Evolutionary conservation across 2,329 filamentous ascomycete genomes (phyloP), one percentile per base, ranked within the genome.

Genomic region (Metarhizium anisopliae): DNA sequence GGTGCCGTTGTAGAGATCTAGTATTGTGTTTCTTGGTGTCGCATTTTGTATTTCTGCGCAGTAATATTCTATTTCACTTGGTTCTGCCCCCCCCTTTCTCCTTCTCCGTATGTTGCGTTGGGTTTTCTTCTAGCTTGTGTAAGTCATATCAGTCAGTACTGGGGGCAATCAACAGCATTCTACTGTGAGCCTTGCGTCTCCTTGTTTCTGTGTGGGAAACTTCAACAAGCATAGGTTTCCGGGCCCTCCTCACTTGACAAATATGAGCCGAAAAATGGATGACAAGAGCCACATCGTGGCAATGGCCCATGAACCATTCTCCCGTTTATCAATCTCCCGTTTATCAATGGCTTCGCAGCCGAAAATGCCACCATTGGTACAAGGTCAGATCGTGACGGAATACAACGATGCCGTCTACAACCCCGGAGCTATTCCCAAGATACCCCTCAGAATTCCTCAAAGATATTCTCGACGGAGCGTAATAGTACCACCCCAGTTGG

Each of bases 361-460:
- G 52, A 61, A 59, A 58, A 61, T 67, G 51, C 64, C 66, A 38
- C 63, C 64, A 42, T 67, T 75, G 64, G 10, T 20, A 3, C 29
- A 53, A 6, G 6, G 51, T 4, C 71, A 72, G 20, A 64, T 71
- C 54, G 71, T 74, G 55, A 64, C 64, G 35, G 72, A 75, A 62
- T 65, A 72, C 58, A 67, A 54, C 54, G 8, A 60, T 56, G 20
- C 59, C 57, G 29, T 40, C 20, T 29, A 59, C 58, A 49, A 58
- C 54, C 35, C 60, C 50, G 61, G 61, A 18, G 59, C 60, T 36
- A 49, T 62, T 11, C 64, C 67, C 10, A 59, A 54, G 30, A 59
- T 58, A 38, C 64, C 66, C 14, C 63, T 68, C 4, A 66, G 65
- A 16, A 61, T 69, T 5, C 69, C 66, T 6, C 62, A 60, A 32